phyloP scores from a whole-genome alignment of 192 early-diverging fungal genomes.

The Chytriomyces sp. region DNA sequence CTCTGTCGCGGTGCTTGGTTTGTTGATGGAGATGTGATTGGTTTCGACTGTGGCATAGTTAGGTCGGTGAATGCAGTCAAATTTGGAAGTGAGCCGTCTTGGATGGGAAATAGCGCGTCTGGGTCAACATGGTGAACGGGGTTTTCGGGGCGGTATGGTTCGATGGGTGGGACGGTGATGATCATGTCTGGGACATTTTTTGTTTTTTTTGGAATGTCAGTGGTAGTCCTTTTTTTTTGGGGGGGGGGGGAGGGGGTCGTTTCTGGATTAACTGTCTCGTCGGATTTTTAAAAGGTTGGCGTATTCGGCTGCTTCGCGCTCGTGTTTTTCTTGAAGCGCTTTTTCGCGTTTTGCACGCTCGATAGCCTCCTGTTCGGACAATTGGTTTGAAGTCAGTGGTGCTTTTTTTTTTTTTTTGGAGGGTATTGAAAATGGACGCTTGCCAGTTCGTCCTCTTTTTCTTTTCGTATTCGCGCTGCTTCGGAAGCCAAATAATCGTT shows the following conservation, averaged over 20 bases:
- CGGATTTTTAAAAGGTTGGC: slow-evolving; percentile 1
- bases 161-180: slow-evolving; percentile 22
- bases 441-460: slow-evolving; percentile 18
- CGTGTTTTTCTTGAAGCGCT: slow-evolving; percentile 1
- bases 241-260: too few relatives aligned
- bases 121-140: neutral
- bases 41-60: neutral
- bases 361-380: neutral
- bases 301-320: neutral
- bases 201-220: neutral
- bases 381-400: neutral
- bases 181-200: neutral
- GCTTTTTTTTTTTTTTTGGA: neutral
- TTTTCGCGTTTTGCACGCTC: slow-evolving; percentile 10
- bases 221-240: neutral
- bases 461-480: slow-evolving; percentile 1
- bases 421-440: neutral
- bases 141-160: neutral
- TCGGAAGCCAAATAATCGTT: slow-evolving; percentile 26
- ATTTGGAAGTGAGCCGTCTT: neutral
- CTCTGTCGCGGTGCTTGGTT: neutral
- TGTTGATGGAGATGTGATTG: neutral
- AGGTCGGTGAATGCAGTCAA: neutral
- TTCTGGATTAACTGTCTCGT: neutral
- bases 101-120: slow-evolving; percentile 3